Evolutionary conservation across 1,139 yeast genomes (phyloP).

Genomic region (Geotrichum klebahnii): DNA sequence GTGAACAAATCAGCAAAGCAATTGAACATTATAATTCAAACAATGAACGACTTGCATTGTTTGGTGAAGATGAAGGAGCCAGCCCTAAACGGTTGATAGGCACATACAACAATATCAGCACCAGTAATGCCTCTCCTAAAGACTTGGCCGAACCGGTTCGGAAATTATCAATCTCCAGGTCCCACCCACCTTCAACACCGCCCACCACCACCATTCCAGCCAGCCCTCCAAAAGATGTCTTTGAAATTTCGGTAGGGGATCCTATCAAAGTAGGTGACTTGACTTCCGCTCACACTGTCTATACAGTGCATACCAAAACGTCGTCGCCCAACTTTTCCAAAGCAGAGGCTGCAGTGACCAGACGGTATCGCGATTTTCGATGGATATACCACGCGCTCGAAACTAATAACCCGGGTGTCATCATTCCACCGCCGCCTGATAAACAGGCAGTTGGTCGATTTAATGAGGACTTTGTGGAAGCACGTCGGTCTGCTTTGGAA

Average conservation of each 20-base stretch:
- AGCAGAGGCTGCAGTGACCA: constrained; percentile 51
- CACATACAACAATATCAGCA: not conserved
- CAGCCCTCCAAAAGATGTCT: constrained; percentile 25
- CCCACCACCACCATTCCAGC: not conserved
- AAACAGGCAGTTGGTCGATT: constrained; percentile 89
- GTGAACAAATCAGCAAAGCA: constrained; percentile 14
- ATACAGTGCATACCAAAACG: constrained; percentile 64
- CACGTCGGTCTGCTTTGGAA: constrained; percentile 80
- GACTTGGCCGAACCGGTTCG: not conserved
- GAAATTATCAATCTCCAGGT: not conserved
- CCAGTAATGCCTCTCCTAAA: not conserved
- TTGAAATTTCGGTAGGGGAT: constrained; percentile 77
- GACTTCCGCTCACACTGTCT: constrained; percentile 83
- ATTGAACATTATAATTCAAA: constrained; percentile 20
- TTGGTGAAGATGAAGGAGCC: constrained; percentile 13
- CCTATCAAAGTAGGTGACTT: constrained; percentile 90
- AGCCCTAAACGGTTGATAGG: constrained; percentile 4
- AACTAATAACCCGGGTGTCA: constrained; percentile 80
- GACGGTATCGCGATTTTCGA: constrained; percentile 78
- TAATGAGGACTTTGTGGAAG: constrained; percentile 83
- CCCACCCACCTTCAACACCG: not conserved
- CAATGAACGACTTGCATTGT: constrained; percentile 21
- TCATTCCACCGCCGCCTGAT: constrained; percentile 96
- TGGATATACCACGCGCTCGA: constrained; percentile 89
- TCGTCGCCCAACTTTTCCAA: constrained; percentile 42